Evolutionary conservation across 1,284 basidiomycete species (phyloP).

Genomic region (Pseudozyma pruni): DNA sequence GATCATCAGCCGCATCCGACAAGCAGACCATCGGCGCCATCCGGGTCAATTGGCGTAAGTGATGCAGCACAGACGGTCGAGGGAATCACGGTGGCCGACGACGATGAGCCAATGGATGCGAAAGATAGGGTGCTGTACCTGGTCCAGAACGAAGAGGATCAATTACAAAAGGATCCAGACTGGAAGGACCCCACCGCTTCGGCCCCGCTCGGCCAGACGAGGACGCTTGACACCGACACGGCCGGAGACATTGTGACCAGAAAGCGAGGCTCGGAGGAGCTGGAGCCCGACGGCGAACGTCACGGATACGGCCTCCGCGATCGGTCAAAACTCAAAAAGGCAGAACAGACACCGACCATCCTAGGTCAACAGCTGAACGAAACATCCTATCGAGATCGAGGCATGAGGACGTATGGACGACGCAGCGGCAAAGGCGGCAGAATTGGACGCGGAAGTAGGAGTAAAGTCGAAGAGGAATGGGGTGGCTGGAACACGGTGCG

Average conservation of each 20-base stretch:
- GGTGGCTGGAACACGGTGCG: constrained; percentile 27
- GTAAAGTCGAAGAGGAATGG: not conserved
- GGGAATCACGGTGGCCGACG: not conserved
- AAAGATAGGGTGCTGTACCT: not conserved
- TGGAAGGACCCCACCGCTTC: not conserved
- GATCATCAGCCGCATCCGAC: constrained; percentile 34
- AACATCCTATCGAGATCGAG: constrained; percentile 9
- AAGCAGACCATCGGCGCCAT: constrained; percentile 25
- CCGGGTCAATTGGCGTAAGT: constrained; percentile 45
- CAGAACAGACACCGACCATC: constrained; percentile 5
- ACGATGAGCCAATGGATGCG: not conserved
- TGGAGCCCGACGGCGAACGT: not conserved
- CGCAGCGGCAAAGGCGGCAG: not conserved
- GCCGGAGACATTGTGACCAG: no score
- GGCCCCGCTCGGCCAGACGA: no score
- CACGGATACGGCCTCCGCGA: constrained; percentile 23
- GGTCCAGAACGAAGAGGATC: not conserved
- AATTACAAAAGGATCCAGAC: not conserved
- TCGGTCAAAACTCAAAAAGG: constrained; percentile 12
- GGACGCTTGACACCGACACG: no score
- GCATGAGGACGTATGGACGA: constrained; percentile 1
- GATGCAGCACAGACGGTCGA: not conserved
- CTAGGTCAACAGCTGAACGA: not conserved
- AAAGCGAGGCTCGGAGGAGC: not conserved
- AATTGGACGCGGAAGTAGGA: constrained; percentile 1